These are phyloP conservation scores for Oryza meyeriana DNA, from an alignment of 176 grass and related monocot species.

Conservation along the genomic window DNA sequence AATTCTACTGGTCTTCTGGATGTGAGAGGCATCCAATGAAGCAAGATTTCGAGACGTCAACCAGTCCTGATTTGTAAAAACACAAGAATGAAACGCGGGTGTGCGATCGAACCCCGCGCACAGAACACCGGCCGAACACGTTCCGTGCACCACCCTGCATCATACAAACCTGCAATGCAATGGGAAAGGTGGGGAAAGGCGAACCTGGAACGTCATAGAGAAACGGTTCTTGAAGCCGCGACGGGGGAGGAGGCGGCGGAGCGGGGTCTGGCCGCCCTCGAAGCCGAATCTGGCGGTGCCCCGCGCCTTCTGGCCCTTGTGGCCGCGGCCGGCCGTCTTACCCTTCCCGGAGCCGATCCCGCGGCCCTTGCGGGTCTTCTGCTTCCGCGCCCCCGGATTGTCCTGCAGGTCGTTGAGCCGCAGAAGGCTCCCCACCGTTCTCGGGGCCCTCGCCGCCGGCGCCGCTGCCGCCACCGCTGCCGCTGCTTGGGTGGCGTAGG, in stretches of 20 bases:
- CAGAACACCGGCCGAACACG: neutral
- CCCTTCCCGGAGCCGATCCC: slow-evolving; percentile 95
- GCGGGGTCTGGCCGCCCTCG: slow-evolving; percentile 84
- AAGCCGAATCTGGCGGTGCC: slow-evolving; percentile 86
- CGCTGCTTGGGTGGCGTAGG: slow-evolving; percentile 25
- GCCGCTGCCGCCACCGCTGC: neutral
- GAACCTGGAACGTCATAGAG: slow-evolving; percentile 79
- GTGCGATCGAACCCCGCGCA: neutral
- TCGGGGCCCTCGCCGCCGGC: neutral
- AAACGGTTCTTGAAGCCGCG: slow-evolving; percentile 86
- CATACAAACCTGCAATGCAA: neutral
- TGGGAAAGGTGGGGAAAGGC: neutral
- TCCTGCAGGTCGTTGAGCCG: slow-evolving; percentile 81
- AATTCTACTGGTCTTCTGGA: neutral
- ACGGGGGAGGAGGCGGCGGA: slow-evolving; percentile 62
- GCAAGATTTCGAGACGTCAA: neutral
- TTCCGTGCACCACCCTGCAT: neutral
- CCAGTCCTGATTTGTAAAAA: neutral
- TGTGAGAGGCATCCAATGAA: neutral
- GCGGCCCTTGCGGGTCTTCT: slow-evolving; percentile 93
- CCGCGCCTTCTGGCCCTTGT: slow-evolving; percentile 93
- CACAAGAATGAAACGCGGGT: neutral
- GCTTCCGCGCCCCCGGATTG: slow-evolving; percentile 64
- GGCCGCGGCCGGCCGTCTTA: slow-evolving; percentile 85
- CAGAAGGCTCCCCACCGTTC: slow-evolving; percentile 51